A percentile compares a stretch with the other conserved stretches of the same genome.
These are phyloP conservation scores for Trypanosoma rangeli DNA, from an alignment of 208 protist genomes.

Conservation along the genomic window DNA sequence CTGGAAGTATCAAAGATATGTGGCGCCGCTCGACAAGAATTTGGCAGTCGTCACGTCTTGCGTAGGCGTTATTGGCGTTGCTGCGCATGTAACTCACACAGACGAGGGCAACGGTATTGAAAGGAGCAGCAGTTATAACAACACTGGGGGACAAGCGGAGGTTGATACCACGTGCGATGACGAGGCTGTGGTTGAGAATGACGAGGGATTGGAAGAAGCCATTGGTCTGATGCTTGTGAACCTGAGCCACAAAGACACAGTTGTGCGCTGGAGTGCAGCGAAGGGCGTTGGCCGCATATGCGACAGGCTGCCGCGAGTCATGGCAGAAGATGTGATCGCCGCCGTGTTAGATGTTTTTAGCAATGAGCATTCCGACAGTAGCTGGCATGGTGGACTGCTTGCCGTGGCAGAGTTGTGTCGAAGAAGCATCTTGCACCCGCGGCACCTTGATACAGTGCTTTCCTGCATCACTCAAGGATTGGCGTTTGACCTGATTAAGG, in stretches of 20 bases:
- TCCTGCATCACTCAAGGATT: conserved; percentile 80
- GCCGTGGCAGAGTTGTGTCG: conserved; percentile 96
- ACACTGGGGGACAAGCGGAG: neutral
- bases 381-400: conserved; percentile 97
- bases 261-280: conserved; percentile 97
- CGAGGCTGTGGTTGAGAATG: conserved; percentile 51
- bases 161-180: conserved; percentile 26
- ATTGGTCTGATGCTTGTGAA: conserved; percentile 70
- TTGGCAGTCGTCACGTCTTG: conserved; percentile 26
- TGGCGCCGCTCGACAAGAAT: conserved; percentile 69
- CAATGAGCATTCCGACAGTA: conserved; percentile 45
- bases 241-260: conserved; percentile 88
- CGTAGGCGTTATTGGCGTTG: neutral
- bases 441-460: conserved; percentile 75
- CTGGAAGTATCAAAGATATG: conserved; percentile 92
- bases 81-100: neutral
- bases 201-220: conserved; percentile 75
- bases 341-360: conserved; percentile 79
- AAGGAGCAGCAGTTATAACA: neutral
- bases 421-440: conserved; percentile 90
- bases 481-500: conserved; percentile 93
- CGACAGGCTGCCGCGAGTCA: conserved; percentile 81
- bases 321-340: conserved; percentile 91
- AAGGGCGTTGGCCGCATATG: conserved; percentile 97
- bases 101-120: neutral